Evolutionary conservation across 2,329 filamentous ascomycete species (phyloP), one percentile per base, ranked within the genome.

Genomic region (Aspergillus bombycis): DNA sequence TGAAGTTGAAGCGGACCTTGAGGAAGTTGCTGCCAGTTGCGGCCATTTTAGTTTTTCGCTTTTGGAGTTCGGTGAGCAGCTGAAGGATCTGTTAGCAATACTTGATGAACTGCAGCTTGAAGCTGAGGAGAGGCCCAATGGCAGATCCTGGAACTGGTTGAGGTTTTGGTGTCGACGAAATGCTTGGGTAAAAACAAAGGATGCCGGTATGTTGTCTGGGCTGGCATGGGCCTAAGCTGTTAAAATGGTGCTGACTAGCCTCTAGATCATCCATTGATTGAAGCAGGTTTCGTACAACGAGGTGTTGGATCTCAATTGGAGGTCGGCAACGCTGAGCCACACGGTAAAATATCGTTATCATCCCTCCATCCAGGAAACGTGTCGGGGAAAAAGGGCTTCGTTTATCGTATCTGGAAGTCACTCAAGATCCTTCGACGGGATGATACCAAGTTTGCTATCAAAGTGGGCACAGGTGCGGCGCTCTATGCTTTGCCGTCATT

Each of bases 21-120:
- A 99, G 76, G 95, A 99, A 77, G 94, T 98, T 12, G 94, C 94
- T 46, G 94, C 95, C n/a, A 96, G 94, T 62, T 99, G 95, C 73
- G 94, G 95, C 0, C 94, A 98, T 78, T 99, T 98, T 74, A 94
- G 92, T 74, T 97, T 95, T 75, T 96, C 91, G 50, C 82, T 99
- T 30, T 87, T 95, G 66, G 91, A 95, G 69, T 94, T 98, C 73
- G 94, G 93, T 0, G 92, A 96, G 74, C 93, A 97, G 73, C 91
- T 96, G 80, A 88, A 92, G 68, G 86, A 86, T 14, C 95, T 96
- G 70, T 79, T 99, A 52, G 88, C 92, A 58, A 89, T 95, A 0
- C 81, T 99, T 5, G 93, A 97, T 72, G 92, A 97, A 48, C 79
- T 98, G 46, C 94, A 95, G 75, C 75, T 80, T 8, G 86, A 91